Evolutionary conservation across 2,329 filamentous ascomycete genomes (phyloP), one percentile per base, ranked within the genome.

Genomic region (Rugonectria rugulosa): DNA sequence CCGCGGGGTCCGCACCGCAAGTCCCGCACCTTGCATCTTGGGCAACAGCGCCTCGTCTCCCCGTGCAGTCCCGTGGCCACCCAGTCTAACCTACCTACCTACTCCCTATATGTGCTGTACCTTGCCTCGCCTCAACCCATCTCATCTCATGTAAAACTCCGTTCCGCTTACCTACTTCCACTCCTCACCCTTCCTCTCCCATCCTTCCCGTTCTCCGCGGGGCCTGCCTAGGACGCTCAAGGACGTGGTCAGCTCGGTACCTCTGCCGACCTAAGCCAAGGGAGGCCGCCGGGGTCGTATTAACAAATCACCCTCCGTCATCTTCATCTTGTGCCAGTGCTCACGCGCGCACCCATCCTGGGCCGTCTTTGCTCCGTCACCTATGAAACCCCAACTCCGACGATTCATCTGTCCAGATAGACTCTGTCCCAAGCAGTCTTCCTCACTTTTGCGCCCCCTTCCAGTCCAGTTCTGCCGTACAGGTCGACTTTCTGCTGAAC

Each of bases 371-470:
- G 48, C 51, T 44, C 36, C 41, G 36, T 36, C 40, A 64, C 56
- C 44, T 64, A 68, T 68, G 65, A 67, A 60, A 46, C 36, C 53
- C 23, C 65, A 62, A 56, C 41, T 64, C 46, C 51, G 51, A 47
- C 59, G 54, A 38, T 44, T 53, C 21, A 8, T 58, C 47, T 62
- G 51, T 45, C 46, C 55, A 58, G 40, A 49, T 58, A 60, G 48
- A 27, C 43, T 46, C 40, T 44, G 45, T 50, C 41, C 38, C 32
- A 47, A 31, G 29, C 56, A 52, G 15, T 37, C 42, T 36, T 50
- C 48, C 26, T 47, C 47, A 17, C 32, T 49, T 34, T 42, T 37
- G 42, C 53, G 59, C 53, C 53, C 42, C 34, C 48, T 53, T 36
- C 57, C 46, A 41, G 49, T 55, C 31, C 53, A 56, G 37, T 57